These are phyloP conservation scores for Schrenkiella parvula DNA, from an alignment of 345 rosid species.

Conservation along the genomic window DNA sequence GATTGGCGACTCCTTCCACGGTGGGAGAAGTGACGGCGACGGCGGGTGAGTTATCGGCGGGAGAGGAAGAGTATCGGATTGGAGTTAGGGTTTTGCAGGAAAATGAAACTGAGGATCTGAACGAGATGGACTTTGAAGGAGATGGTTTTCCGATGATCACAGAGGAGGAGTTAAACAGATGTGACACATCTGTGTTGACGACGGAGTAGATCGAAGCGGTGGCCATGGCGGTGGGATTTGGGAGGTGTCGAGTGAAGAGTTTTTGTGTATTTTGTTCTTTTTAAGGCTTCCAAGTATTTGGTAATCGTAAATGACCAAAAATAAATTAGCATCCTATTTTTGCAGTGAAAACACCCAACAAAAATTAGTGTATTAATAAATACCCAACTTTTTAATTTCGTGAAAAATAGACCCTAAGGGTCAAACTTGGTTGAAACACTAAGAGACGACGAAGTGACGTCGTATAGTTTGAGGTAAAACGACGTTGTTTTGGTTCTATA, in stretches of 20 bases:
- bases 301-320: neutral
- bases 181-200: slow-evolving; percentile 7
- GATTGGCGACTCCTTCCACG: neutral
- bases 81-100: slow-evolving; percentile 34
- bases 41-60: slow-evolving; percentile 34
- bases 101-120: slow-evolving; percentile 26
- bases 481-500: too few relatives aligned
- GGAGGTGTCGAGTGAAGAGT: slow-evolving; percentile 23
- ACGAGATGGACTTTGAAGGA: neutral
- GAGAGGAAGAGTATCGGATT: slow-evolving; percentile 28
- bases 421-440: too few relatives aligned
- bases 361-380: too few relatives aligned
- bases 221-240: slow-evolving; percentile 21
- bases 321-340: neutral
- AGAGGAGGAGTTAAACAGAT: neutral
- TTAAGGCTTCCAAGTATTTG: neutral
- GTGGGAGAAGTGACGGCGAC: slow-evolving; percentile 10
- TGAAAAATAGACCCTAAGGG: too few relatives aligned
- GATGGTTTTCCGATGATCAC: neutral
- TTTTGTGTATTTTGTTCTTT: neutral
- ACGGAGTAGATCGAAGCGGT: slow-evolving; percentile 21
- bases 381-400: too few relatives aligned
- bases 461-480: too few relatives aligned
- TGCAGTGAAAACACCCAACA: too few relatives aligned
- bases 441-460: too few relatives aligned